A percentile compares a stretch with the other conserved stretches of the same genome.
phyloP scores from a whole-genome alignment of 345 rosid genomes.

The Dipteronia sinensis region DNA sequence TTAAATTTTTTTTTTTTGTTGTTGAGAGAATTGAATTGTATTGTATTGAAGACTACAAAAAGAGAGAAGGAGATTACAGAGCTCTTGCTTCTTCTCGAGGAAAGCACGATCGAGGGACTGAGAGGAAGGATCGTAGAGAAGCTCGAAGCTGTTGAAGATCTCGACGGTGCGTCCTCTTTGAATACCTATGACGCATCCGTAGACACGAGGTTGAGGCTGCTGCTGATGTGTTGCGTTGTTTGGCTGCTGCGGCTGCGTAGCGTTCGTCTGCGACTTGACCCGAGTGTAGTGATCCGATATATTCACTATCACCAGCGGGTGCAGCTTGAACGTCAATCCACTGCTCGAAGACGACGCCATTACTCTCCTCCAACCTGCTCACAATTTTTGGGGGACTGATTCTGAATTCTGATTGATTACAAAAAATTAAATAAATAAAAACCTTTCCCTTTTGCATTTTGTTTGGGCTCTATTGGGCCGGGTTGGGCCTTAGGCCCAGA shows the following conservation, averaged over 20 bases:
- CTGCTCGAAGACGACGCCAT: constrained; percentile 97
- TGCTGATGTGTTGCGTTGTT: constrained; percentile 28
- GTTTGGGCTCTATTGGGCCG: too few species aligned
- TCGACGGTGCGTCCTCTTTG: constrained; percentile 95
- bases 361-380: background rate
- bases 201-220: constrained; percentile 70
- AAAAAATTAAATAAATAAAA: too few species aligned
- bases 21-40: background rate
- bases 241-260: constrained; percentile 7
- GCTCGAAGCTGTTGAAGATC: constrained; percentile 98
- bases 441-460: too few species aligned
- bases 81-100: constrained; percentile 98
- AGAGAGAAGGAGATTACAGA: constrained; percentile 46
- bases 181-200: constrained; percentile 91
- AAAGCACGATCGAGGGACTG: constrained; percentile 81
- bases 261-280: constrained; percentile 77
- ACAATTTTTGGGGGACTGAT: too few species aligned
- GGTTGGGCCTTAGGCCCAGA: too few species aligned
- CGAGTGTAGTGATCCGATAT: constrained; percentile 94
- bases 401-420: too few species aligned
- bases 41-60: background rate
- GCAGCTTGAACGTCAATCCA: constrained; percentile 96
- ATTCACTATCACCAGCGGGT: constrained; percentile 90
- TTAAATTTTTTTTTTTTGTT: background rate
- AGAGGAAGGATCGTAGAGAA: constrained; percentile 65